Base-by-base conservation (phyloP, 75 land plant species). In the Chamaecyparis obtusa region DNA sequence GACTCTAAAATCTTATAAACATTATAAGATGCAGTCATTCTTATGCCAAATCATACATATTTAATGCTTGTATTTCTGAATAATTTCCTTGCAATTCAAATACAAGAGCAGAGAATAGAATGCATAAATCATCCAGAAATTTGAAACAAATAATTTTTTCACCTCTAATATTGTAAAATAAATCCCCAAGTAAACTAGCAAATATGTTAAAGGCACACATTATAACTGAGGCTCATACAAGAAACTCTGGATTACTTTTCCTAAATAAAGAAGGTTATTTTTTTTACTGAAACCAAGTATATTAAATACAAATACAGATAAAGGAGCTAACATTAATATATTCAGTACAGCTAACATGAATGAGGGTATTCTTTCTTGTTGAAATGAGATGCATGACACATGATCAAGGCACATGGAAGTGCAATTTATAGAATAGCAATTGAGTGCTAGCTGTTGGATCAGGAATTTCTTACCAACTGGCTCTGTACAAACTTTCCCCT, bases 401-500 rank as follows among this genome's bases (percentile, higher is more conserved):
- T 36, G 80, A 37, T 19, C 39, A 78, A 78, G 19, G 46, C 9
- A 5, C 43, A 78, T 37, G 19, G 7, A 2, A 39, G 27, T 78
- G 44, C 24, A 78, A 78, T 17, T 37, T 17, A 77, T 1, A 39
- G 9, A 7, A 41, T 78, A 39, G 24, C 27, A 24, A 78, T 78
- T 8, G 39, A 78, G 24, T 39, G 24, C 44, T 39, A 2, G 10
- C 39, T 19, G 10, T 87, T 43, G 41, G 54, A 74, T 90, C 41
- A 30, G 24, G 49, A 44, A 49, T 84, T 51, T 55, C 88, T 74
- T 87, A 91, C 91, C 92, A 35, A 92, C 91, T 48, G 91, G 89
- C 51, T 89, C 89, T 16, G 84, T 39, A 5, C 87, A 81, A 51
- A 94, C 90, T 60, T 87, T 84, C 15, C 88, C 94, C 84, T 94